Evolutionary conservation across 345 rosid species (phyloP).

Genomic region (Sonneratia alba): DNA sequence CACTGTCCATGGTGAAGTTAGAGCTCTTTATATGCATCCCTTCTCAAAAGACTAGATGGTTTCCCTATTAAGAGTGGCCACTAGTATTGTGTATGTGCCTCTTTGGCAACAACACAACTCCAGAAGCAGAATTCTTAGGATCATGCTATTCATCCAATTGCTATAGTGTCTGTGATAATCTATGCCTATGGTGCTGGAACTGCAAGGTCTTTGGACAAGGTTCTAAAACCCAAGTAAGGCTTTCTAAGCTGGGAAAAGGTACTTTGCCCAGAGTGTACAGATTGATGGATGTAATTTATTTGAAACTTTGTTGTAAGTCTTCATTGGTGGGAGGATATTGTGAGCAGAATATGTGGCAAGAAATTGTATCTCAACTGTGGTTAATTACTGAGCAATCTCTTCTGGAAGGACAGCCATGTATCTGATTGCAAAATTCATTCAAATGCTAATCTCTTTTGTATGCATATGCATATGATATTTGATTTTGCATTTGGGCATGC

Average conservation of each 20-base stretch:
- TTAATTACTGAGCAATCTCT: not conserved
- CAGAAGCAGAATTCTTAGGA: not conserved
- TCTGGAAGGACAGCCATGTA: not conserved
- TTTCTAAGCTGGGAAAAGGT: too few species aligned
- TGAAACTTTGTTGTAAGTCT: not conserved
- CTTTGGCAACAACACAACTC: too few species aligned
- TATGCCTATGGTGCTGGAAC: not conserved
- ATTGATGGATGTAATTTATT: not conserved
- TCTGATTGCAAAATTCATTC: not conserved
- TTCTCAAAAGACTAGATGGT: not conserved
- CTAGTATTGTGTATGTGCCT: not conserved
- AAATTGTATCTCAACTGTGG: not conserved
- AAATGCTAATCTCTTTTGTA: not conserved
- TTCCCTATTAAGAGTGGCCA: not conserved
- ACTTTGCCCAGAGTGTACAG: too few species aligned
- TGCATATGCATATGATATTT: not conserved
- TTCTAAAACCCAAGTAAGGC: not conserved
- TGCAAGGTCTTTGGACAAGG: not conserved
- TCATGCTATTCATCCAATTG: not conserved
- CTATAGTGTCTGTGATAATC: not conserved
- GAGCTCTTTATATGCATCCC: not conserved
- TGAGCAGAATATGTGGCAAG: not conserved
- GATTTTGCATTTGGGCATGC: not conserved
- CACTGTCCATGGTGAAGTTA: not conserved
- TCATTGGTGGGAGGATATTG: not conserved